A percentile compares a stretch with the other conserved stretches of the same genome.
These are phyloP conservation scores for Capsella bursapastoris DNA, from an alignment of 345 rosid species.

Conservation along the genomic window DNA sequence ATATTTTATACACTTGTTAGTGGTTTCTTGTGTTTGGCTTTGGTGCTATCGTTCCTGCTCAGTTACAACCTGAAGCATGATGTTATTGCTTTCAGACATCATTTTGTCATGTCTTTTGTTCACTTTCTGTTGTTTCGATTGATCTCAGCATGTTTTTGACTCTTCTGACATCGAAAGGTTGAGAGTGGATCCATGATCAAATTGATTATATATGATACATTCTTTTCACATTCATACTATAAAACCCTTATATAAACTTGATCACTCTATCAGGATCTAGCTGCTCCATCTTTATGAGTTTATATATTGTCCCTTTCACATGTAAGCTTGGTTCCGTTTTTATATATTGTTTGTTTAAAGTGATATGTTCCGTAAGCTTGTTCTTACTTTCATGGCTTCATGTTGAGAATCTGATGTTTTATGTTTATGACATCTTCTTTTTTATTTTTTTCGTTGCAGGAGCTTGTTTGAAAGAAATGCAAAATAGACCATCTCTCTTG, in stretches of 20 bases:
- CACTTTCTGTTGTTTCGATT: constrained; percentile 37
- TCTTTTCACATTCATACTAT: constrained; percentile 24
- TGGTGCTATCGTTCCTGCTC: constrained; percentile 20
- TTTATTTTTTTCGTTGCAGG: constrained; percentile 34
- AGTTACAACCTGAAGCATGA: constrained; percentile 32
- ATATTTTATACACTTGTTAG: constrained; percentile 22
- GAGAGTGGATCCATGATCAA: constrained; percentile 27
- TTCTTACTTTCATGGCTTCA: constrained; percentile 1
- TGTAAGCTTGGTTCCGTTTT: constrained; percentile 32
- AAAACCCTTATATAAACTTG: neutral
- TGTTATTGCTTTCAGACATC: constrained; percentile 38
- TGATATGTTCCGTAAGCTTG: constrained; percentile 2
- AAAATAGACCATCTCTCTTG: constrained; percentile 9
- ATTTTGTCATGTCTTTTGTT: constrained; percentile 42
- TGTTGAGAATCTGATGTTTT: constrained; percentile 8
- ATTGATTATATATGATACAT: constrained; percentile 29
- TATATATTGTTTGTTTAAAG: neutral
- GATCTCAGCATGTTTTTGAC: constrained; percentile 38
- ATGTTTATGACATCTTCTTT: constrained; percentile 18
- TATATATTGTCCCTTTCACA: constrained; percentile 34
- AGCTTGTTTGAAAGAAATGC: constrained; percentile 32
- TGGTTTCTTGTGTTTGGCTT: constrained; percentile 44
- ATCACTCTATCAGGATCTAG: neutral
- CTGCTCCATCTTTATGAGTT: constrained; percentile 29
- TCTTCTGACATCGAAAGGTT: constrained; percentile 42